Conservation (phyloP, 2,329 filamentous ascomycete species). For the Chaetothyriales sp. region DNA sequence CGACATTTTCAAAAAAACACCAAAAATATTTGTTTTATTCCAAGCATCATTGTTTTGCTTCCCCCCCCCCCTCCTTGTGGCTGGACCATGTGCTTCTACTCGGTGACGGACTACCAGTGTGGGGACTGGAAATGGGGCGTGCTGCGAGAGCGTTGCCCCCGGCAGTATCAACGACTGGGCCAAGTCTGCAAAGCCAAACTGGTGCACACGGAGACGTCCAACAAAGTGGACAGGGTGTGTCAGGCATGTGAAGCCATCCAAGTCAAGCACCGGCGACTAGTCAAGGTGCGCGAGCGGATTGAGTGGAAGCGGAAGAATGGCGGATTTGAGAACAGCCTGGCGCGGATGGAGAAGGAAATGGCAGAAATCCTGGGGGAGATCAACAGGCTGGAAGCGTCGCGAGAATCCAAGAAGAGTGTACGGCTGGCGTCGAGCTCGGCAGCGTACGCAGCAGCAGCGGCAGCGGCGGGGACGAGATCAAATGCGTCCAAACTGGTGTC, state of each 20-base stretch:
- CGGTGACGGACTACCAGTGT: conserved; percentile 11
- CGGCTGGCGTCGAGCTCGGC: too few species aligned
- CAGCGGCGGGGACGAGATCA: too few species aligned
- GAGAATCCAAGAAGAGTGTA: neutral
- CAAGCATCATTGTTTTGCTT: too few species aligned
- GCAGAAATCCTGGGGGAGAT: conserved; percentile 2
- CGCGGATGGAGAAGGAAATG: conserved; percentile 1
- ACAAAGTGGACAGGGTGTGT: conserved; percentile 8
- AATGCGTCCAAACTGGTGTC: too few species aligned
- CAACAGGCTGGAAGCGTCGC: conserved; percentile 1
- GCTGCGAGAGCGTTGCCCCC: conserved; percentile 16
- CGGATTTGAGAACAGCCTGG: conserved; percentile 2
- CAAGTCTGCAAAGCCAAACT: conserved; percentile 15
- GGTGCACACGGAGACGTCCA: conserved; percentile 8
- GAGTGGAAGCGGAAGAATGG: conserved; percentile 11
- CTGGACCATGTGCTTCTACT: conserved; percentile 16
- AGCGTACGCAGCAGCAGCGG: too few species aligned
- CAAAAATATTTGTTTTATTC: too few species aligned
- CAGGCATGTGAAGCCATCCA: conserved; percentile 13
- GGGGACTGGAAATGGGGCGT: conserved; percentile 19
- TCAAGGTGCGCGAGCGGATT: conserved; percentile 12
- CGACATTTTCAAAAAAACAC: too few species aligned
- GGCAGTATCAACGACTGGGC: conserved; percentile 14
- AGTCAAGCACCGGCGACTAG: conserved; percentile 12
- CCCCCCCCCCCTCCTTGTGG: too few species aligned